Evolutionary conservation across 768 basidiomycete species (phyloP).

Genomic region (Coprinopsis cinerea): DNA sequence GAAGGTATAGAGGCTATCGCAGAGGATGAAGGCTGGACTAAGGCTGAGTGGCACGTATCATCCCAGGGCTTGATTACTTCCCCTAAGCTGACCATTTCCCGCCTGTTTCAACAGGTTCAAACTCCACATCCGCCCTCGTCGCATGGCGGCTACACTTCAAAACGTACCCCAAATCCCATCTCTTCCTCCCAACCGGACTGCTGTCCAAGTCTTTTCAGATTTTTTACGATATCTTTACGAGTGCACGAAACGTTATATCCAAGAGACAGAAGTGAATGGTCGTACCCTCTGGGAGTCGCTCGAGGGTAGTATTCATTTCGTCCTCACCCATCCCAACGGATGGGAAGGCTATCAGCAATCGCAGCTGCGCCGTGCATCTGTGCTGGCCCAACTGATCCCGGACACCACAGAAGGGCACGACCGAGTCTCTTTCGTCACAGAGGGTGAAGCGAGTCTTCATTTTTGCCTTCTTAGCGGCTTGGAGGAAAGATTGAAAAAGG

Average conservation of each 20-base stretch:
- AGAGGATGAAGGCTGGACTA: conserved; percentile 12
- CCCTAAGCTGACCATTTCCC: background rate
- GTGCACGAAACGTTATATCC: conserved; percentile 30
- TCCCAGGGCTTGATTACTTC: no score
- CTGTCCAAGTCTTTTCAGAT: conserved; percentile 32
- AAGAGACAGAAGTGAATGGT: conserved; percentile 31
- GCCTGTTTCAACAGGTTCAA: conserved; percentile 22
- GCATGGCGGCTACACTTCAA: background rate
- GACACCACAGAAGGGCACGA: conserved; percentile 23
- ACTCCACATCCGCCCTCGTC: conserved; percentile 12
- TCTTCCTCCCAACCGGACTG: conserved; percentile 30
- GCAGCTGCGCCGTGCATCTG: conserved; percentile 40
- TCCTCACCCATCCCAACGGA: conserved; percentile 47
- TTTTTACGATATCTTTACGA: conserved; percentile 34
- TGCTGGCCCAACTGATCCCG: conserved; percentile 38
- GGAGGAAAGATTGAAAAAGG: conserved; percentile 20
- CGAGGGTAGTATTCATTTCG: conserved; percentile 31
- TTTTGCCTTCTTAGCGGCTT: conserved; percentile 30
- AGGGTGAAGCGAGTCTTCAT: conserved; percentile 51
- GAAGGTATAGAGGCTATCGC: conserved; percentile 13
- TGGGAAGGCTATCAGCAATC: conserved; percentile 50
- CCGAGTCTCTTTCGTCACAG: conserved; percentile 43
- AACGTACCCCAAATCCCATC: conserved; percentile 7
- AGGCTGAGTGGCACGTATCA: conserved; percentile 11
- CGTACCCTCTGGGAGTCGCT: conserved; percentile 17